phyloP scores from a whole-genome alignment of 345 rosid species.

The Excoecaria cochinchinensis region DNA sequence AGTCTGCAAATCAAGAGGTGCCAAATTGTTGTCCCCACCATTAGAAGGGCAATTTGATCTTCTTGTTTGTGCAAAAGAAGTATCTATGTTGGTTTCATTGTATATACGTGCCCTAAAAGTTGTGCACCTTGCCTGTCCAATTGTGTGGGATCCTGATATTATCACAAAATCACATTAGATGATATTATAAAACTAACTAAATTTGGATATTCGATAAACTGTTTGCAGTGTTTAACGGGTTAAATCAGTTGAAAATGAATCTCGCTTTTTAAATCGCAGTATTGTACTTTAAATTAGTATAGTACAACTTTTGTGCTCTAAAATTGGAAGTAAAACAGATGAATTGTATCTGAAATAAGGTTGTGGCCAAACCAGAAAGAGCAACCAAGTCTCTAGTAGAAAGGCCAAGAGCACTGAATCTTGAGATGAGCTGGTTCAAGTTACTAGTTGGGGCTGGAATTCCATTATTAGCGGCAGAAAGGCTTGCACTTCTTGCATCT shows the following conservation, averaged over 20 bases:
- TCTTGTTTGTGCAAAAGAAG: conserved; percentile 29
- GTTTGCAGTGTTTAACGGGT: too few species aligned
- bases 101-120: conserved; percentile 37
- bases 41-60: conserved; percentile 31
- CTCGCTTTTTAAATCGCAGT: too few species aligned
- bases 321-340: too few species aligned
- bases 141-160: conserved; percentile 38
- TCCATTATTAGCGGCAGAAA: conserved; percentile 64
- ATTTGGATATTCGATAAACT: too few species aligned
- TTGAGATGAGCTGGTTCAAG: conserved; percentile 54
- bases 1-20: conserved; percentile 38
- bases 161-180: background rate
- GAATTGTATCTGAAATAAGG: too few species aligned
- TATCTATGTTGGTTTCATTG: conserved; percentile 44
- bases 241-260: too few species aligned
- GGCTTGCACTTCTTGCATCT: conserved; percentile 78
- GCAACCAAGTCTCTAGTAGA: conserved; percentile 76
- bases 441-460: conserved; percentile 67
- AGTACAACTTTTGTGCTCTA: too few species aligned
- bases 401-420: conserved; percentile 65
- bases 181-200: too few species aligned
- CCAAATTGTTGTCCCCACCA: conserved; percentile 35
- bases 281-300: too few species aligned
- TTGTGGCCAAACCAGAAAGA: conserved; percentile 52
- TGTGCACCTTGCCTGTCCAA: conserved; percentile 50